Conservation (phyloP, 352 stramenopile species). For the Thalassiosira exigua region DNA sequence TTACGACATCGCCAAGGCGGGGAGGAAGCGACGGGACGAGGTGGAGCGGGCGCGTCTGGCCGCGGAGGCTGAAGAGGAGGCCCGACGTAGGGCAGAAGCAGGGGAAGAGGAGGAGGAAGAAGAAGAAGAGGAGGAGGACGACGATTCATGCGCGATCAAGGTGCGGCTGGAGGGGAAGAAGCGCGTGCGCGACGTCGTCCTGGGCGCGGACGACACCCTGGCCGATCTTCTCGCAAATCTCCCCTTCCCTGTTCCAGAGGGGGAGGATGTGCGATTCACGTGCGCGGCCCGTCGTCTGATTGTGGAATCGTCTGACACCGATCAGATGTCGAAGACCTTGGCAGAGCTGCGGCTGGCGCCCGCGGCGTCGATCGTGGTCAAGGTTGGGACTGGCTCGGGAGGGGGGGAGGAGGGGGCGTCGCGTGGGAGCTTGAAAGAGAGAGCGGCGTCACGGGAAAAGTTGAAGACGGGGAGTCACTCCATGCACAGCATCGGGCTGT, state of each 20-base stretch:
- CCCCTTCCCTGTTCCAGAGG: conserved; percentile 44
- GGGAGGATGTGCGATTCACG: conserved; percentile 74
- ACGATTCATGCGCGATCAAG: conserved; percentile 64
- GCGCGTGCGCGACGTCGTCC: conserved; percentile 67
- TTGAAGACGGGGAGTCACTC: conserved; percentile 80
- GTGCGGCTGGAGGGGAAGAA: conserved; percentile 81
- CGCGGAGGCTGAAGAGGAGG: conserved; percentile 45
- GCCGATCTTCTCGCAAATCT: conserved; percentile 58
- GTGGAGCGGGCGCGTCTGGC: conserved; percentile 51
- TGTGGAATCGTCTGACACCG: conserved; percentile 68
- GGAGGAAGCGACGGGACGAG: conserved; percentile 73
- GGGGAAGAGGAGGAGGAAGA: conserved; percentile 57
- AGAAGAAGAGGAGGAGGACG: conserved; percentile 55
- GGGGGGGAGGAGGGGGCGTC: conserved; percentile 6
- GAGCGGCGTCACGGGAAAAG: conserved; percentile 58
- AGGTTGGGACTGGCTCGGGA: conserved; percentile 48
- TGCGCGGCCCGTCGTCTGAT: conserved; percentile 78
- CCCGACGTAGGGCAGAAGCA: conserved; percentile 21
- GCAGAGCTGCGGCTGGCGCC: conserved; percentile 61
- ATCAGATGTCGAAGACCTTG: conserved; percentile 69
- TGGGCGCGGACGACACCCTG: conserved; percentile 69
- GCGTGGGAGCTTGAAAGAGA: conserved; percentile 60
- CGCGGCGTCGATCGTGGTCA: conserved; percentile 69
- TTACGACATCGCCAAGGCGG: conserved; percentile 65
- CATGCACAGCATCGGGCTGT: conserved; percentile 84